Percentiles rank a stretch among this genome's conserved stretches.
These are phyloP conservation scores for Babesia ovis DNA, from an alignment of 169 alveolate genomes.

Conservation along the genomic window DNA sequence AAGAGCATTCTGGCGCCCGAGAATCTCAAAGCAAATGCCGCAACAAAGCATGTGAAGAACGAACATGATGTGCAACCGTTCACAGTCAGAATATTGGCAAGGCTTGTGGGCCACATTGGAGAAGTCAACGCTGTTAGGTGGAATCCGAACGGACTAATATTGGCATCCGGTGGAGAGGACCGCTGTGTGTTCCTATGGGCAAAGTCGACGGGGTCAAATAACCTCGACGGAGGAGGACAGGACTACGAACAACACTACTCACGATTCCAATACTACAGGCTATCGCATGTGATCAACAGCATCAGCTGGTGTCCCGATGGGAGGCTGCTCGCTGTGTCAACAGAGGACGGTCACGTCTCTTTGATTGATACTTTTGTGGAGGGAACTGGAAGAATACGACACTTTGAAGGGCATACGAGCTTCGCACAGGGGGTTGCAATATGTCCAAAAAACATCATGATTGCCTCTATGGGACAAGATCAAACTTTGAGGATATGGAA, in stretches of 20 bases:
- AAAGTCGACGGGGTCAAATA: conserved; percentile 69
- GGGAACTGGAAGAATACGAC: conserved; percentile 65
- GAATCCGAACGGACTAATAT: conserved; percentile 79
- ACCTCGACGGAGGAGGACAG: conserved; percentile 71
- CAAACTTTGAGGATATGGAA: conserved; percentile 80
- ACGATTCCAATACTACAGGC: conserved; percentile 71
- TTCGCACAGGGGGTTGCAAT: conserved; percentile 82
- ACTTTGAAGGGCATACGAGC: conserved; percentile 82
- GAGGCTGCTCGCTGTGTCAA: conserved; percentile 49
- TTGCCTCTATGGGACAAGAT: conserved; percentile 88
- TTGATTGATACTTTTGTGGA: conserved; percentile 64
- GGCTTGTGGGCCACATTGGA: conserved; percentile 86
- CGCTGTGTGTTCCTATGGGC: conserved; percentile 77
- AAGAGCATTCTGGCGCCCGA: conserved; percentile 47
- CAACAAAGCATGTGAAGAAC: background rate
- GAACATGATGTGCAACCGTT: conserved; percentile 46
- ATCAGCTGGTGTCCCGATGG: conserved; percentile 69
- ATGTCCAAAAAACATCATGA: conserved; percentile 74
- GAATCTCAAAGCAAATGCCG: conserved; percentile 10
- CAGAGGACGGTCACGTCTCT: conserved; percentile 69
- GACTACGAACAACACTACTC: conserved; percentile 82
- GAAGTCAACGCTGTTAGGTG: conserved; percentile 88
- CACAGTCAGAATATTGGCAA: conserved; percentile 56
- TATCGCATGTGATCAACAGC: conserved; percentile 63
- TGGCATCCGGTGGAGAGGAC: conserved; percentile 88